Evolutionary conservation across 495 filamentous ascomycete species (phyloP), one percentile per base, ranked within the genome.

Genomic region (Oidiodendron maius): DNA sequence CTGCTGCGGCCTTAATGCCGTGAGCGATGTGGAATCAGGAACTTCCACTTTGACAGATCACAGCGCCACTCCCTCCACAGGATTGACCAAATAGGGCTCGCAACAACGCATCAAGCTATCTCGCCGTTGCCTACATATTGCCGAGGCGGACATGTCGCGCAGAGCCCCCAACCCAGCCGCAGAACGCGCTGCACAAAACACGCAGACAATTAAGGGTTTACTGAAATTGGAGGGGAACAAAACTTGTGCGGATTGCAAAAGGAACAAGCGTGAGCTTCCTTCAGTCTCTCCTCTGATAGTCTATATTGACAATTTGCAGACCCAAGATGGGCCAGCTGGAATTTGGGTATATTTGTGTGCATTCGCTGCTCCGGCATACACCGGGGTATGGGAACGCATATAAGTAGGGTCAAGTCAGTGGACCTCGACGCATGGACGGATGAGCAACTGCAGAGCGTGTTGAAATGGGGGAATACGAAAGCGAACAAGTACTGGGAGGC

Each of bases 401-500:
- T 98, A 62, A 95, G 89, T 64, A 78, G 88, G 64, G 94, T 98
- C 61, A 97, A 97, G 64, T 96, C 90, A 3, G 93, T 98, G 52
- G 94, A 98, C 64, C 76, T 98, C 26, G 93, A 98, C 68, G 80
- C 89, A 6, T 98, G 93, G 93, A 97, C 91, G 48, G 93, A 98
- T 67, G 94, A 97, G 66, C 94, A 97, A 71, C 67, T 96, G 48
- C 83, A 91, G 60, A 95, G 86, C 61, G 82, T 98, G 44, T 55
- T 97, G 46, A 84, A 75, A 68, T 98, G 93, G 94, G 93, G 93
- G 40, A 98, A 98, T 71, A 74, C 81, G 25, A 82, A 88, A 62
- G 94, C 93, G 21, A 98, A 98, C 69, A 96, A 89, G 79, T 96
- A 98, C 63, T 98, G 93, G 93, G 94, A 98, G 64, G 81, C 89